These are phyloP conservation scores for Psilocybe sp. DNA, from an alignment of 768 basidiomycete species.

Conservation along the genomic window DNA sequence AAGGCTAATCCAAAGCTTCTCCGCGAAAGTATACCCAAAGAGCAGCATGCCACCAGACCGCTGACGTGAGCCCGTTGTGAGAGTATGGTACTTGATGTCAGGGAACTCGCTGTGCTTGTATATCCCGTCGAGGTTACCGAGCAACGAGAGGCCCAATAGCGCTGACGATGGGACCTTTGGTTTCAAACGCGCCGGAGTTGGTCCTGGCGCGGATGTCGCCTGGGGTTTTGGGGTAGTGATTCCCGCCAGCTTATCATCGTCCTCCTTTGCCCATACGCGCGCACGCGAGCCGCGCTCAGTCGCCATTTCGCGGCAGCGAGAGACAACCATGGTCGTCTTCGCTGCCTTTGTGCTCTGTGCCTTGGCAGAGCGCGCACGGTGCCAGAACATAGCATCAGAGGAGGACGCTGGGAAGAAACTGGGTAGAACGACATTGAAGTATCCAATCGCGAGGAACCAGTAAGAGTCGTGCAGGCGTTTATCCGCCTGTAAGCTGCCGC, in stretches of 20 bases:
- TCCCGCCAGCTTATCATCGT: conserved; percentile 58
- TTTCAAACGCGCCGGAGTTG: conserved; percentile 12
- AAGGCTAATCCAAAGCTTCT: conserved; percentile 75
- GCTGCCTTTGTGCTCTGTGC: conserved; percentile 63
- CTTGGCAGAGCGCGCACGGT: conserved; percentile 67
- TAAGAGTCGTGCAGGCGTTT: conserved; percentile 56
- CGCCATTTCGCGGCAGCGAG: conserved; percentile 66
- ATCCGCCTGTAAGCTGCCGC: conserved; percentile 50
- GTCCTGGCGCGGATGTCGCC: conserved; percentile 18
- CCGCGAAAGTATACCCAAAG: conserved; percentile 77
- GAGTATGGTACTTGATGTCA: conserved; percentile 59
- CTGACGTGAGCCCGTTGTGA: conserved; percentile 86
- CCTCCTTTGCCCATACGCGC: conserved; percentile 69
- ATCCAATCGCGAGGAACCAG: conserved; percentile 80
- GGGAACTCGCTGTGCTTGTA: conserved; percentile 68
- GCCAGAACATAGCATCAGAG: conserved; percentile 62
- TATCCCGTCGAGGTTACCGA: conserved; percentile 82
- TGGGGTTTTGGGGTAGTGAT: conserved; percentile 30
- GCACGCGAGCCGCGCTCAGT: conserved; percentile 57
- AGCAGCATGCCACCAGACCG: conserved; percentile 74
- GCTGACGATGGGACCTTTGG: conserved; percentile 53
- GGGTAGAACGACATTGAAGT: conserved; percentile 81
- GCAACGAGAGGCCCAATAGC: conserved; percentile 74
- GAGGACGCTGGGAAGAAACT: conserved; percentile 55
- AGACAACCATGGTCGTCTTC: conserved; percentile 58